Conservation (phyloP, 176 grass and related monocot species). For the Urochloa ruziziensis region DNA sequence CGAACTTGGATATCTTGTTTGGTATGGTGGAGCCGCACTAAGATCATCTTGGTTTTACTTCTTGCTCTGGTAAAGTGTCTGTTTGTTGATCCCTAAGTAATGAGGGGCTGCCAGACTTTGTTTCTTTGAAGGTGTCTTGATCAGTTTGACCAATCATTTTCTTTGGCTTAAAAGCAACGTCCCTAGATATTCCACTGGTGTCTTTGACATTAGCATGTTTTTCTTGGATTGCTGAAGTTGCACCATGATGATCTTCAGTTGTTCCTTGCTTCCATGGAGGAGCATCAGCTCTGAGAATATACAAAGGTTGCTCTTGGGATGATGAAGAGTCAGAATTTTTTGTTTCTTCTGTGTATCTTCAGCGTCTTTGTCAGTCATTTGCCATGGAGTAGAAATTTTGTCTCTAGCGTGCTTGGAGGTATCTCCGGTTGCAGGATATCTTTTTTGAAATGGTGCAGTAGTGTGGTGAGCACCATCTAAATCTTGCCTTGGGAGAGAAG, state of each 20-base stretch:
- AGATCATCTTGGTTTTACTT: slow-evolving; percentile 9
- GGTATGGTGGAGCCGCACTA: slow-evolving; percentile 1
- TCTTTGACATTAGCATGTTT: neutral
- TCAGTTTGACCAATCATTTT: slow-evolving; percentile 10
- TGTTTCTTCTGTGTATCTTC: neutral
- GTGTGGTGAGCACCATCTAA: neutral
- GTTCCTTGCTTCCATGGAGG: slow-evolving; percentile 27
- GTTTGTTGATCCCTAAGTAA: slow-evolving; percentile 5
- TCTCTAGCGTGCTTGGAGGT: neutral
- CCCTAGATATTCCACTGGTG: neutral
- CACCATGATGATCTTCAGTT: neutral
- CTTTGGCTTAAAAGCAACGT: neutral
- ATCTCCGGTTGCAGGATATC: slow-evolving; percentile 1
- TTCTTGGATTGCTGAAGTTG: slow-evolving; percentile 14
- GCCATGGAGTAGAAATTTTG: neutral
- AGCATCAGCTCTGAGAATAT: neutral
- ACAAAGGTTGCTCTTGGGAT: neutral
- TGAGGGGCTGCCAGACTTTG: neutral
- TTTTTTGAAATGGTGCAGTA: slow-evolving; percentile 13
- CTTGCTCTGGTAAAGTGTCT: slow-evolving; percentile 9
- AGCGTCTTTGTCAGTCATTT: neutral
- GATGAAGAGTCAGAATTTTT: neutral
- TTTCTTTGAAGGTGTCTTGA: slow-evolving; percentile 21
- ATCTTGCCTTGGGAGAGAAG: neutral
- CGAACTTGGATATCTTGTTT: slow-evolving; percentile 18